Evolutionary conservation across 179 eudicot species (phyloP), one percentile per base, ranked within the genome.

Genomic region (Sideroxylon spinosum): DNA sequence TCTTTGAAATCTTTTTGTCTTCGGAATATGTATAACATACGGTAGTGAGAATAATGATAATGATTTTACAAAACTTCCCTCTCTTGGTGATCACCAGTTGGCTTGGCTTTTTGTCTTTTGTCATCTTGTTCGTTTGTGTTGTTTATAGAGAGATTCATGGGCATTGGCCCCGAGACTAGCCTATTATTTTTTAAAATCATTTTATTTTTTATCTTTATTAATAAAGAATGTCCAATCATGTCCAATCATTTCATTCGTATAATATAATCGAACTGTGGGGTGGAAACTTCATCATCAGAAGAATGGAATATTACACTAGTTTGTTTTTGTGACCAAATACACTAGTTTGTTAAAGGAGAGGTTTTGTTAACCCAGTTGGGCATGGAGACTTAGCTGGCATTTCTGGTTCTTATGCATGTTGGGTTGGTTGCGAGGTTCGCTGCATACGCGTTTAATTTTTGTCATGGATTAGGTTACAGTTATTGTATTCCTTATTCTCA

Each of bases 381-480:
- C 4, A 23, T 69, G 73, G 19, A 69, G 44, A 19, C 49, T 17
- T 17, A 29, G 61, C 64, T 73, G 76, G 64, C 76, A 73, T 29
- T 56, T 56, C 49, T 28, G 50, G 49, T 56, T 55, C 50, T 56
- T 70, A 20, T 9, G 32, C 23, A 19, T 72, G 28, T 72, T 1
- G 32, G 9, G 20, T 70, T 23, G 56, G 28, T 71, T 50, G 57
- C 16, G 73, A 48, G 56, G 73, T 32, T 48, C 4, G 29, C 32
- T 70, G 20, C 75, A 4, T 23, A 26, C 46, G 75, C 64, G 62
- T 29, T 73, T 73, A 71, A 55, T 73, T 14, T 56, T 28, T 7
- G 78, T 60, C 69, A 44, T 61, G 55, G 57, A 53, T 79, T 55
- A 55, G 76, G 76, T 32, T 48, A 37, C 81, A 73, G 73, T 79